Conservation (phyloP, 768 basidiomycete genomes). For the Pleurotus citrinopileatus region DNA sequence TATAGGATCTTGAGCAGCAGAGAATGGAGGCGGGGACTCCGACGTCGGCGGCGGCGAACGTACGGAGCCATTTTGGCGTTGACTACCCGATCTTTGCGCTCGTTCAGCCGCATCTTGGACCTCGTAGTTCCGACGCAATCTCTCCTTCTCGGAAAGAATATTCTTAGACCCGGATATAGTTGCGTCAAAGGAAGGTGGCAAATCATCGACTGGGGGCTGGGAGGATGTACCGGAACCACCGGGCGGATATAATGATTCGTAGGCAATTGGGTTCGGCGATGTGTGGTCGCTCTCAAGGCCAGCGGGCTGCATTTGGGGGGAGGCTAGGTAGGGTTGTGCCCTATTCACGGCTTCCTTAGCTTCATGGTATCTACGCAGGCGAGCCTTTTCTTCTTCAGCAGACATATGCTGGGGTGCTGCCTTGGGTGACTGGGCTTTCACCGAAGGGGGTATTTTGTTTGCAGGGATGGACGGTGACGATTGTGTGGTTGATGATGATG, state of each 20-base stretch:
- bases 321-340: conserved; percentile 36
- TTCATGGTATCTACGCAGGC: conserved; percentile 62
- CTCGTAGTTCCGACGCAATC: conserved; percentile 60
- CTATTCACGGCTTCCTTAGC: conserved; percentile 71
- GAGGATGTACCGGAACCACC: conserved; percentile 26
- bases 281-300: not conserved
- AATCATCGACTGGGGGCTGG: conserved; percentile 28
- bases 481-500: not conserved
- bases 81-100: conserved; percentile 20
- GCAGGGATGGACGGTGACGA: not conserved
- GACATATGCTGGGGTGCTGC: conserved; percentile 48
- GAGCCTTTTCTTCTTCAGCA: conserved; percentile 76
- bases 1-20: conserved; percentile 22
- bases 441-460: conserved; percentile 18
- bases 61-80: conserved; percentile 15
- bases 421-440: conserved; percentile 11
- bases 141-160: conserved; percentile 65
- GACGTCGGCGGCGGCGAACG: conserved; percentile 20
- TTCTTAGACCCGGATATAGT: conserved; percentile 31
- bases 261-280: conserved; percentile 47
- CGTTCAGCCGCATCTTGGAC: conserved; percentile 59
- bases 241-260: conserved; percentile 58
- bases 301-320: not conserved
- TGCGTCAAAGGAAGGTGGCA: conserved; percentile 54
- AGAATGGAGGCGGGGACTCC: conserved; percentile 21